Evolutionary conservation across 2,329 filamentous ascomycete genomes (phyloP), one percentile per base, ranked within the genome.

Genomic region (Neofusicoccum umdonicola): DNA sequence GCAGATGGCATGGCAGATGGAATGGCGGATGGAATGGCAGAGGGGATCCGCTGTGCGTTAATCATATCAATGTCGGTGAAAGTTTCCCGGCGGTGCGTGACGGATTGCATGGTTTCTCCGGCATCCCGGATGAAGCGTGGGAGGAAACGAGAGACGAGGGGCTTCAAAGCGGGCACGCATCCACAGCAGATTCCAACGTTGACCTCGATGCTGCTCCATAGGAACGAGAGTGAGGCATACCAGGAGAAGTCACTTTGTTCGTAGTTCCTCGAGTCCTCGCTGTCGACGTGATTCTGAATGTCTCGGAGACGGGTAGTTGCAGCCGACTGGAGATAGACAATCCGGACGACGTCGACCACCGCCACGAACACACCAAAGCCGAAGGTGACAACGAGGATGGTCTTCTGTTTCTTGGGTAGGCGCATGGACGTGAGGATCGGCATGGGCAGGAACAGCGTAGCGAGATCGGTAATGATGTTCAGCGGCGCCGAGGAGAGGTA

Each of bases 151-250:
- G 91, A 86, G 63, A 94, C 88, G 6, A 98, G 81, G 1, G 94
- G 93, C 74, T 97, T 97, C 67, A 97, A 80, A 0, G 90, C 94
- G 8, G 94, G 94, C n/a, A 97, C 90, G 71, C 93, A 97, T 47
- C 90, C 93, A 73, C 92, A 96, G 68, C 93, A 89, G 70, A 97
- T 93, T 17, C 92, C 93, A 1, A 96, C 83, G 69, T 96, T 95
- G 72, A 97, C 92, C 76, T 97, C 93, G 62, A 97, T 88, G 12
- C 90, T 90, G 15, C 91, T 94, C 94, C 93, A 98, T 91, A 97
- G 94, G 73, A 96, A 89, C 0, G 92, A 91, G 4, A 93, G 79
- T 0, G 91, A 92, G 0, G 91, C 91, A 72, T 94, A 93, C 88
- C 84, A 87, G 42, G 82, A 82, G 66, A 86, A 84, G 68, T 87